Evolutionary conservation across 2,329 filamentous ascomycete species (phyloP).

Genomic region (Xylariales sp.): DNA sequence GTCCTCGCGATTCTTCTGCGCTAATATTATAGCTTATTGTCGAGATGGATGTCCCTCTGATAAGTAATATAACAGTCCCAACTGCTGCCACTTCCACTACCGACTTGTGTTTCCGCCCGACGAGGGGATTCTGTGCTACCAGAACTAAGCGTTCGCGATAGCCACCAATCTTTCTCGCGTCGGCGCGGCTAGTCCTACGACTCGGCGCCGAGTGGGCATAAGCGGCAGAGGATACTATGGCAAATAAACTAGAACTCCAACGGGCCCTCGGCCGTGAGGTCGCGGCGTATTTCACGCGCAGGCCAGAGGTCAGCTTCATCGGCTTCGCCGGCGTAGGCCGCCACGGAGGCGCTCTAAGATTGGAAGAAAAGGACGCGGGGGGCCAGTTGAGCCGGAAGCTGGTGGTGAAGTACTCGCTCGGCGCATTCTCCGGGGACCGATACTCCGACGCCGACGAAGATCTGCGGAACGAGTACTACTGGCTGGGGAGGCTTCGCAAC

Average conservation of each 20-base stretch:
- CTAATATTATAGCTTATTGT: not conserved
- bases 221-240: no score
- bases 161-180: no score
- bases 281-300: constrained; percentile 9
- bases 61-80: no score
- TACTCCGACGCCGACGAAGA: constrained; percentile 27
- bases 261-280: constrained; percentile 9
- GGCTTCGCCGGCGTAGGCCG: constrained; percentile 27
- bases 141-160: no score
- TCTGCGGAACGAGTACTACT: constrained; percentile 27
- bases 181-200: no score
- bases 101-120: no score
- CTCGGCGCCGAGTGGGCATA: no score
- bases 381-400: constrained; percentile 8
- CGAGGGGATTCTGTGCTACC: no score
- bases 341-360: constrained; percentile 26
- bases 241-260: no score
- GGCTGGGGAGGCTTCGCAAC: constrained; percentile 23
- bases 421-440: not conserved
- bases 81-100: no score
- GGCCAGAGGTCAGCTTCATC: constrained; percentile 5
- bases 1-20: not conserved
- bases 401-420: constrained; percentile 34
- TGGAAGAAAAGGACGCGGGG: not conserved
- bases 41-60: not conserved